Evolutionary conservation across 2,329 filamentous ascomycete genomes (phyloP), one percentile per base, ranked within the genome.

Genomic region (Penicillium sp.): DNA sequence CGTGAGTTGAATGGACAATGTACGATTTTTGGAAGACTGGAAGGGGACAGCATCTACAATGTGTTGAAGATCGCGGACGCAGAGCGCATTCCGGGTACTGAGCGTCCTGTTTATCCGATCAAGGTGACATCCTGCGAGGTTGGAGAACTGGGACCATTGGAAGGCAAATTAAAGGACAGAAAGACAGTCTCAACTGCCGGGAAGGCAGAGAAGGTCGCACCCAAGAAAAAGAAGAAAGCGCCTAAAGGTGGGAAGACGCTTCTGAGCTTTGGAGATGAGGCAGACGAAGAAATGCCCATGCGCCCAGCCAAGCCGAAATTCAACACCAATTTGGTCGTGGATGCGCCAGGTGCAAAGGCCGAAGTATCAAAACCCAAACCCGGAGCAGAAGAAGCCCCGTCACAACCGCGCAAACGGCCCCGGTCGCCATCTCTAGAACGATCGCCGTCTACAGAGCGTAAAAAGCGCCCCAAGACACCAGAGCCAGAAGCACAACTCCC

Each of bases 1-100:
- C 87, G 91, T 26, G 92, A 97, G 78, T 74, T 99, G 68, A 90
- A 89, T 64, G 89, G 88, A 50, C 90, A 90, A 76, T 97, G 97
- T 73, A 97, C 94, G 0, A 78, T 97, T 72, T 97, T 99, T 78
- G 94, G 94, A 18, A 82, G 94, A 55, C 84, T 99, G 43, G 91
- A 89, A 35, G 94, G 93, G 29, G 91, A 97, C 62, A 97, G 93
- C 16, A 94, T 99, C 53, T 99, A 95, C 77, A 97, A 97, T 72
- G 74, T 99, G 68, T 87, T 92, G 69, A 95, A 92, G 75, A 96
- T 97, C 81, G 92, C 89, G 20, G 92, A 97, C 71, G 85, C 85
- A 0, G 94, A 97, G 69, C 78, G 95, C 18, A 84, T 88, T 26
- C 87, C 90, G 53, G 88, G 86, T 16, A 87, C 84, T 7, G 93